Conservation (phyloP, 106 monocot genomes). For the Amphibolis antarctica region DNA sequence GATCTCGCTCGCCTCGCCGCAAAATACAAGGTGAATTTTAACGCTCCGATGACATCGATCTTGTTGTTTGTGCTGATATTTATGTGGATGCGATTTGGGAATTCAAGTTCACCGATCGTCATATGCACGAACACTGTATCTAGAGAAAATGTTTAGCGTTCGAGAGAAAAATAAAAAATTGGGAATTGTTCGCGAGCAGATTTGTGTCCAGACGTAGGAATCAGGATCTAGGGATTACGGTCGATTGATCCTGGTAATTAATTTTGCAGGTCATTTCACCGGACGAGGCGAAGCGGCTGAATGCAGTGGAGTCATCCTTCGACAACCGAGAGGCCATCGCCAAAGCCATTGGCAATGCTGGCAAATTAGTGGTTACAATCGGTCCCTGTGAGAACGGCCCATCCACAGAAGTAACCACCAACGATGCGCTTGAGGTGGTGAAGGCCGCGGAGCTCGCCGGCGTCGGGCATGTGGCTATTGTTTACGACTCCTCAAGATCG, state of each 20-base stretch:
- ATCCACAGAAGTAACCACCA: slow-evolving; percentile 38
- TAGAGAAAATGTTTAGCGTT: no score
- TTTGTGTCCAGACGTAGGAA: no score
- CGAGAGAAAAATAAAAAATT: no score
- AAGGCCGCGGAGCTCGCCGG: slow-evolving; percentile 65
- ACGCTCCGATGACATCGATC: neutral
- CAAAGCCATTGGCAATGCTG: slow-evolving; percentile 58
- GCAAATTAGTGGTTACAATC: slow-evolving; percentile 64
- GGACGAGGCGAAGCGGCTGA: slow-evolving; percentile 52
- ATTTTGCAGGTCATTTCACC: slow-evolving; percentile 46
- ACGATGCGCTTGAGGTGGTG: slow-evolving; percentile 63
- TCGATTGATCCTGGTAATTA: no score
- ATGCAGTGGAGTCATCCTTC: slow-evolving; percentile 63
- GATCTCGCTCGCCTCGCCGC: slow-evolving; percentile 78
- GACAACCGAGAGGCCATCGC: slow-evolving; percentile 45
- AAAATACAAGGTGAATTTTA: slow-evolving; percentile 39
- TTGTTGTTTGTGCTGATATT: neutral
- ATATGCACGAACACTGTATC: neutral
- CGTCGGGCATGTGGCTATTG: slow-evolving; percentile 51
- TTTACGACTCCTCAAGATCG: slow-evolving; percentile 28
- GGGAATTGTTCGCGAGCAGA: no score
- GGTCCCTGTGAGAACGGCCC: slow-evolving; percentile 59
- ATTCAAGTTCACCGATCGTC: neutral
- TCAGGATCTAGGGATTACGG: no score
- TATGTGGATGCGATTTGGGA: neutral